These are phyloP conservation scores for Populus tremula DNA, from an alignment of 345 rosid species.

Conservation along the genomic window DNA sequence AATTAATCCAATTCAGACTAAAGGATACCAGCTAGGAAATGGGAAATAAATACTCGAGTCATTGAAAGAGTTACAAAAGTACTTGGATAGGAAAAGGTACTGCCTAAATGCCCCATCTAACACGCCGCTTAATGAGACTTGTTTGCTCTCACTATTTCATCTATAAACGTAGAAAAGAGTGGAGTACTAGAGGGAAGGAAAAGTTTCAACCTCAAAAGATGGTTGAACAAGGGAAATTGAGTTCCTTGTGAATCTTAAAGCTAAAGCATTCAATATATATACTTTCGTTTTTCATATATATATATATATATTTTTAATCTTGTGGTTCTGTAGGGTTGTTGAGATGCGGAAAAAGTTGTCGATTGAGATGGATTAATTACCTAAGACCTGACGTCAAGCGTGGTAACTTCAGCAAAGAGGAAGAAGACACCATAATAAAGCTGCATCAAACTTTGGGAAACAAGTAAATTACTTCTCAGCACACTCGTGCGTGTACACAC, in stretches of 20 bases:
- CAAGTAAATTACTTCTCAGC: slow-evolving; percentile 43
- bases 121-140: not conserved
- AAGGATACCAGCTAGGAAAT: not conserved
- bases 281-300: not conserved
- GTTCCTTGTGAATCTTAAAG: not conserved
- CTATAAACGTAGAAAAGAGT: not conserved
- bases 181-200: not conserved
- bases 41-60: not conserved
- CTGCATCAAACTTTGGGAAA: slow-evolving; percentile 67
- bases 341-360: slow-evolving; percentile 93
- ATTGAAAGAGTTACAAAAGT: not conserved
- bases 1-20: not conserved
- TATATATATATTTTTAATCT: not conserved
- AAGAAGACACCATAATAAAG: slow-evolving; percentile 59
- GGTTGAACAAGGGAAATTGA: slow-evolving; percentile 5
- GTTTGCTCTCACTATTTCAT: not conserved
- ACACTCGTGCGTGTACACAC: too few relatives aligned
- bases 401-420: slow-evolving; percentile 72
- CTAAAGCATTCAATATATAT: not conserved
- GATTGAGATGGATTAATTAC: slow-evolving; percentile 90
- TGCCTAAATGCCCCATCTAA: not conserved
- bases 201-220: not conserved
- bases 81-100: not conserved
- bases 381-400: slow-evolving; percentile 82
- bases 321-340: slow-evolving; percentile 47